Percentiles rank a stretch among this genome's conserved stretches.
These are phyloP conservation scores for Aotearoamyces nothofagi DNA, from an alignment of 2,329 filamentous ascomycete genomes.

Conservation along the genomic window DNA sequence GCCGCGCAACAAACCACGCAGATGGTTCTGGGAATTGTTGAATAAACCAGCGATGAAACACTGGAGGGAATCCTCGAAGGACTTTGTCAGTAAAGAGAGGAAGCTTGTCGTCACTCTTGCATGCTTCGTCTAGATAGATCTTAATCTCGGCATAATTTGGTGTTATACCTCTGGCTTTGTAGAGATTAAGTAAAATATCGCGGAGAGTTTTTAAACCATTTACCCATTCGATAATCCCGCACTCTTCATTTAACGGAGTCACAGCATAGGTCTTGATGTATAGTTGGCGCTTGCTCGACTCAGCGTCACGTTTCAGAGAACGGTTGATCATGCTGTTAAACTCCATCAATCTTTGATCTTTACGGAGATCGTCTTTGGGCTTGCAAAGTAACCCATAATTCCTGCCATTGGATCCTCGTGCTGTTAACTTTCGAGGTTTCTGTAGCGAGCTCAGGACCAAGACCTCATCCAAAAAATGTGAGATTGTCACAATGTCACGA, in stretches of 20 bases:
- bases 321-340: slow-evolving; percentile 98
- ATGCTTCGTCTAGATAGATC: slow-evolving; percentile 46
- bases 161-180: slow-evolving; percentile 57
- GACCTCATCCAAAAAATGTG: slow-evolving; percentile 71
- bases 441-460: slow-evolving; percentile 82
- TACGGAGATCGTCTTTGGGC: slow-evolving; percentile 92
- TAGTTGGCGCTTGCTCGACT: slow-evolving; percentile 76
- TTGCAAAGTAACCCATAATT: slow-evolving; percentile 88
- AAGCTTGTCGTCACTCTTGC: slow-evolving; percentile 40
- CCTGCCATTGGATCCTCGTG: slow-evolving; percentile 77
- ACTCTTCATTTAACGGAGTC: slow-evolving; percentile 92
- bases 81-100: slow-evolving; percentile 56
- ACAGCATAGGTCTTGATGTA: slow-evolving; percentile 97
- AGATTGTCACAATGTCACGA: slow-evolving; percentile 71
- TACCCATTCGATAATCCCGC: slow-evolving; percentile 96
- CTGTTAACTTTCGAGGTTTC: slow-evolving; percentile 77
- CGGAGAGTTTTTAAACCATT: slow-evolving; percentile 88
- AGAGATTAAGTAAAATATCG: slow-evolving; percentile 71
- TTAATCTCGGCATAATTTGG: slow-evolving; percentile 56
- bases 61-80: slow-evolving; percentile 55
- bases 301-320: slow-evolving; percentile 78
- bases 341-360: slow-evolving; percentile 96
- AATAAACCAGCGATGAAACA: slow-evolving; percentile 89
- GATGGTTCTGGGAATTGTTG: slow-evolving; percentile 89
- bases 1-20: slow-evolving; percentile 76